phyloP scores from a whole-genome alignment of 306 rosid species.

The Inga oerstediana region DNA sequence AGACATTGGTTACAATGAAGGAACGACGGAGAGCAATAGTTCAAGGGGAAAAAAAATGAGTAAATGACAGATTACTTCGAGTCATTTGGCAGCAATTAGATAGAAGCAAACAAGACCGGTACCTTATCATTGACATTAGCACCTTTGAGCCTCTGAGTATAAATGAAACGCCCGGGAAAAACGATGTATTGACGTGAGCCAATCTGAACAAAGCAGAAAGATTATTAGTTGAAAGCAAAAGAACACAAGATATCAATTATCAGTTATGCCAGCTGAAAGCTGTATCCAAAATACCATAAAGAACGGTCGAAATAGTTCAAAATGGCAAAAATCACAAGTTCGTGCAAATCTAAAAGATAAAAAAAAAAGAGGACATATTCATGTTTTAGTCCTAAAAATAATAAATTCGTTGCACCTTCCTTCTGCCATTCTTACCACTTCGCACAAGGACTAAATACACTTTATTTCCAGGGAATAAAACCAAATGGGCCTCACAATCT shows the following conservation, averaged over 20 bases:
- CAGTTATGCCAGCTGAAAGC: not conserved
- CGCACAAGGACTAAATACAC: not conserved
- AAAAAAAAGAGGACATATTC: not conserved
- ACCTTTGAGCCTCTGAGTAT: constrained; percentile 86
- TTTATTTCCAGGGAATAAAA: not conserved
- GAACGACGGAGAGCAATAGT: constrained; percentile 5
- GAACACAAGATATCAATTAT: constrained; percentile 17
- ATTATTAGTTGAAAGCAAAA: constrained; percentile 20
- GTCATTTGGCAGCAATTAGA: constrained; percentile 22
- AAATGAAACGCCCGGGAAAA: constrained; percentile 81
- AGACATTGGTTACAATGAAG: not conserved
- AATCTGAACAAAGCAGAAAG: constrained; percentile 47
- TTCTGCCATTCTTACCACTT: not conserved
- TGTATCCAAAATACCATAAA: not conserved
- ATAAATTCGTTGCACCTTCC: not conserved
- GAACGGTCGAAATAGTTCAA: not conserved
- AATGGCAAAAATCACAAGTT: not conserved
- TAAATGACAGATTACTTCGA: constrained; percentile 9
- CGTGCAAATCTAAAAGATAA: not conserved
- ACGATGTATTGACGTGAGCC: constrained; percentile 93
- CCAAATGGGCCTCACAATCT: not conserved
- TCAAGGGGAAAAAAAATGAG: not conserved
- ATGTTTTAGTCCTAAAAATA: not conserved
- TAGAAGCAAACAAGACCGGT: constrained; percentile 8
- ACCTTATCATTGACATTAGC: constrained; percentile 90